Base-by-base conservation (phyloP, 1,284 basidiomycete species). In the Trichosporon ovoides region DNA sequence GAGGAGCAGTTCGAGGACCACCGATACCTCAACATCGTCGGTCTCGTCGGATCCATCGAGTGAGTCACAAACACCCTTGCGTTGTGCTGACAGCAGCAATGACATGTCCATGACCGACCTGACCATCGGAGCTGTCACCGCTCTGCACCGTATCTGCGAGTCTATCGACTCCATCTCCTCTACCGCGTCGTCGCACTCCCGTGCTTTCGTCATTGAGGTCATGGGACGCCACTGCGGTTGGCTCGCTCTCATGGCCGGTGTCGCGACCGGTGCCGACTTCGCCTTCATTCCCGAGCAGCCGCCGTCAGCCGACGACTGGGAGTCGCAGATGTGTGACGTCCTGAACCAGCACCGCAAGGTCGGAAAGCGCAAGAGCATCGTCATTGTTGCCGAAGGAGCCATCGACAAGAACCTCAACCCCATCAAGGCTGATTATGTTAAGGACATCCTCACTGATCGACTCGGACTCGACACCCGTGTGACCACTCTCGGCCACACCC, bases 191-290 rank as follows among this genome's bases (percentile, higher is more conserved):
- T 95, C 91, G 54, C 95, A 99, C 77, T 96, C 92, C 13, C 85
- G 96, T 64, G 96, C 96, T 0, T 99, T 99, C 77, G 95, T 98
- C 51, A 83, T 99, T 34, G 96, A 98, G 75, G 95, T 98, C 62
- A 99, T 98, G 96, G 96, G 96, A 22, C 81, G 95, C 52, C 91
- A 98, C 73, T 98, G 96, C 74, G 96, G 96, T 36, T 98, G 94
- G 96, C 82, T 98, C 24, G 93, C 95, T 1, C 80, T 98, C 38
- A 83, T 94, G 75, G 94, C 94, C 7, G 93, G 90, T 64, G 87
- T 98, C 50, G 90, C 89, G 59, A 88, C 88, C 28, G 96, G 95
- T 19, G 95, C 94, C 49, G 95, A 99, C 74, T 98, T 94, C 74
- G 85, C 98, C 66, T 98, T 98, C 78, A 94, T 98, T 58, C 95